Conservation (phyloP, 2,329 filamentous ascomycete species). For the Verticillium zaregamsianum region DNA sequence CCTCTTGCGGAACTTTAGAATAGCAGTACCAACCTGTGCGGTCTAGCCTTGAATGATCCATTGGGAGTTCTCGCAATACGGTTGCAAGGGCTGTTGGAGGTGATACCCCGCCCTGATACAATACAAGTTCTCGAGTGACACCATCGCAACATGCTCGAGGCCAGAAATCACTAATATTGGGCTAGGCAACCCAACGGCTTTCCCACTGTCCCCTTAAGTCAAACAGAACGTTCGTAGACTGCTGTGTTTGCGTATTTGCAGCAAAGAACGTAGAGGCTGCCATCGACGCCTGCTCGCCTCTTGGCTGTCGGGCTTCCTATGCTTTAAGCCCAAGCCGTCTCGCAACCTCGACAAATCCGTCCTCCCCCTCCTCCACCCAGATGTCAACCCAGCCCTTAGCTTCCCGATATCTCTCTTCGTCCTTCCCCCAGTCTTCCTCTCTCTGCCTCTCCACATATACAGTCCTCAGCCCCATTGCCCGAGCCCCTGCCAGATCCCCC, state of each 20-base stretch:
- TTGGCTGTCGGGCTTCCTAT: neutral
- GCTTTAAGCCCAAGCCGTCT: neutral
- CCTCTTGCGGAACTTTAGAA: no score
- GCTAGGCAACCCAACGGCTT: no score
- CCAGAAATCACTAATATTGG: no score
- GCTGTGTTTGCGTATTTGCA: neutral
- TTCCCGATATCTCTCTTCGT: constrained; percentile 45
- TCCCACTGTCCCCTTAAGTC: no score
- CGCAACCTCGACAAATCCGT: constrained; percentile 26
- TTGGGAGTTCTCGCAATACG: no score
- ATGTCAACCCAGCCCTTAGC: constrained; percentile 40
- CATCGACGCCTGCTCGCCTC: neutral
- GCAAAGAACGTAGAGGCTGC: neutral
- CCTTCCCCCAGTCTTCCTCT: constrained; percentile 60
- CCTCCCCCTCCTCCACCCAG: constrained; percentile 28
- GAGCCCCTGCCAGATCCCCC: constrained; percentile 63
- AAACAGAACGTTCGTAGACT: no score
- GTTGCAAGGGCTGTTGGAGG: no score
- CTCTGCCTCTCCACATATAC: constrained; percentile 66
- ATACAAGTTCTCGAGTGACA: no score
- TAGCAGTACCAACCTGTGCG: no score
- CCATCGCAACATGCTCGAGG: no score
- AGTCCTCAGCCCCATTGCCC: constrained; percentile 59
- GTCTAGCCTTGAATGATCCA: no score
- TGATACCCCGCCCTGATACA: no score